These are phyloP conservation scores for Salix viminalis DNA, from an alignment of 345 rosid species.

Conservation along the genomic window DNA sequence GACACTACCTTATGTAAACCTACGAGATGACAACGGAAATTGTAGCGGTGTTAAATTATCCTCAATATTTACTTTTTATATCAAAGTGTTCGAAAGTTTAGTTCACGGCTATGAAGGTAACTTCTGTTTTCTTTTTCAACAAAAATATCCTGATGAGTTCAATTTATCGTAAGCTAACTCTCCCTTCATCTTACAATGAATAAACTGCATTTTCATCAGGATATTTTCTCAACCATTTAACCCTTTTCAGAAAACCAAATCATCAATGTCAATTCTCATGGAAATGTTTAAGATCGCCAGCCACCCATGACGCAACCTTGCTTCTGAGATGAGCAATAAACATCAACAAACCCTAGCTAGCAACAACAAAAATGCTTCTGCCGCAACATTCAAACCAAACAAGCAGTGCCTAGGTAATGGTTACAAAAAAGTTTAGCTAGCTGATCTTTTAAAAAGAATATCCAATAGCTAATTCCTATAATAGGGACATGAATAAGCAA, in stretches of 20 bases:
- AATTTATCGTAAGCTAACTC: too few relatives aligned
- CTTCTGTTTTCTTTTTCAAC: background rate
- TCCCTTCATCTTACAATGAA: too few relatives aligned
- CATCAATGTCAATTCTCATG: background rate
- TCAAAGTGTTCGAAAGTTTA: background rate
- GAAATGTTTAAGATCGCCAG: background rate
- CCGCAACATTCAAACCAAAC: background rate
- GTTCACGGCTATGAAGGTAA: background rate
- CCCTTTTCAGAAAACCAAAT: too few relatives aligned
- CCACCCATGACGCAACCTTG: background rate
- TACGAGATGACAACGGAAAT: background rate
- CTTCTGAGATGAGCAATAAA: background rate
- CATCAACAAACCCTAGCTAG: background rate
- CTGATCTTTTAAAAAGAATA: too few relatives aligned
- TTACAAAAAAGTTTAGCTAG: too few relatives aligned
- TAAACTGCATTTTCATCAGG: too few relatives aligned
- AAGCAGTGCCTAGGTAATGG: background rate
- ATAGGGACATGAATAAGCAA: background rate
- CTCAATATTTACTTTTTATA: background rate
- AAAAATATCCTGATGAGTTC: too few relatives aligned
- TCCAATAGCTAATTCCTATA: background rate
- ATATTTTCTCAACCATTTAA: too few relatives aligned
- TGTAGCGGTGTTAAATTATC: background rate
- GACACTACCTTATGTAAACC: background rate
- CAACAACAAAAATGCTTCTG: background rate